Evolutionary conservation across 495 filamentous ascomycete species (phyloP).

Genomic region (Penicilliopsis zonata): DNA sequence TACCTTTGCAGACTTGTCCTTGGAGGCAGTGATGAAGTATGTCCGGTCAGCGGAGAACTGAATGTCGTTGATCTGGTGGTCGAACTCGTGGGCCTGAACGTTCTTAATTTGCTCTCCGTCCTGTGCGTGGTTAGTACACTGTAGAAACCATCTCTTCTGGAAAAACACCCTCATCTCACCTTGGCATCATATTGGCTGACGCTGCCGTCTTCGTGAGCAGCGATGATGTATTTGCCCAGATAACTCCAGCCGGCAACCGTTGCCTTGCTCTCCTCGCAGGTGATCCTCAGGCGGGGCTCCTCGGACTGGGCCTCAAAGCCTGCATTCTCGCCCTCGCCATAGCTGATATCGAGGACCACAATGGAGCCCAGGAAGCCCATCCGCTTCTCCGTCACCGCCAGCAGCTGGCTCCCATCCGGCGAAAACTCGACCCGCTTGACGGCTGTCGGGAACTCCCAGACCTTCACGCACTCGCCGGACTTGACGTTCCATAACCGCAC

Average conservation of each 20-base stretch:
- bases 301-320: constrained; percentile 54
- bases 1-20: constrained; percentile 95
- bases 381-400: constrained; percentile 95
- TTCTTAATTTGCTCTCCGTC: constrained; percentile 73
- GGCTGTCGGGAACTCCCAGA: constrained; percentile 91
- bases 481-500: constrained; percentile 94
- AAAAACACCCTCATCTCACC: constrained; percentile 36
- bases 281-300: constrained; percentile 72
- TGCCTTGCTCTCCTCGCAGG: constrained; percentile 86
- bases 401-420: constrained; percentile 74
- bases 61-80: constrained; percentile 78
- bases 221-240: constrained; percentile 84
- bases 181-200: constrained; percentile 93
- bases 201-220: constrained; percentile 90
- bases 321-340: constrained; percentile 53
- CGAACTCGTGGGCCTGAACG: constrained; percentile 68
- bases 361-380: constrained; percentile 92
- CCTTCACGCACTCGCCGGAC: constrained; percentile 84
- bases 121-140: constrained; percentile 26
- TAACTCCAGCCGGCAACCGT: constrained; percentile 96
- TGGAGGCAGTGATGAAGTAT: constrained; percentile 94
- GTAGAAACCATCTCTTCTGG: background rate
- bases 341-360: constrained; percentile 73
- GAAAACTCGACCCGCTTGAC: constrained; percentile 96
- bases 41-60: constrained; percentile 91